phyloP scores from a whole-genome alignment of 2,329 filamentous ascomycete species.

The Aspergillus quadricinctus region DNA sequence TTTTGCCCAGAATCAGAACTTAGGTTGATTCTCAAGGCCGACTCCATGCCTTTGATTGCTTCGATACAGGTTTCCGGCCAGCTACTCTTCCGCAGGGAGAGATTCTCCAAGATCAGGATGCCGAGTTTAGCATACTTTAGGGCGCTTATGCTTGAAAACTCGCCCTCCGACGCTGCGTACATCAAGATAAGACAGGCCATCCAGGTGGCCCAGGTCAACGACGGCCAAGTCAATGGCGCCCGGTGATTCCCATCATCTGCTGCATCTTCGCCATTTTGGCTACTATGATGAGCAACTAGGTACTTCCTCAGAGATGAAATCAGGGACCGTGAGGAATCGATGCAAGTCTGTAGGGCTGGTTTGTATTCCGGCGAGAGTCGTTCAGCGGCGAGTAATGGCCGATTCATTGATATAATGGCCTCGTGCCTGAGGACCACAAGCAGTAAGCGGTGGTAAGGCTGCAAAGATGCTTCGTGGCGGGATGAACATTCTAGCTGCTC shows the following conservation, averaged over 20 bases:
- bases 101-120: constrained; percentile 29
- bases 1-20: neutral
- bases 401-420: constrained; percentile 49
- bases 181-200: constrained; percentile 51
- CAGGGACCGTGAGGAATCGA: constrained; percentile 48
- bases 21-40: constrained; percentile 17
- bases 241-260: neutral
- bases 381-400: constrained; percentile 47
- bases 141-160: constrained; percentile 38
- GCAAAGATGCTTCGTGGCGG: constrained; percentile 13
- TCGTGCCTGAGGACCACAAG: constrained; percentile 48
- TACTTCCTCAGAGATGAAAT: constrained; percentile 39
- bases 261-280: neutral
- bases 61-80: constrained; percentile 40
- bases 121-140: constrained; percentile 37
- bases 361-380: constrained; percentile 43
- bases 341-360: constrained; percentile 49
- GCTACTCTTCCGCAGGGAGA: constrained; percentile 30
- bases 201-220: constrained; percentile 52
- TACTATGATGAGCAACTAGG: constrained; percentile 8
- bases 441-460: constrained; percentile 38
- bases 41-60: constrained; percentile 32
- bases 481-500: constrained; percentile 4
- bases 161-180: constrained; percentile 46
- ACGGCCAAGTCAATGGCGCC: constrained; percentile 45